Evolutionary conservation across 148 eudicot genomes (phyloP), one percentile per base, ranked within the genome.

Genomic region (Fallopia convolvulus): DNA sequence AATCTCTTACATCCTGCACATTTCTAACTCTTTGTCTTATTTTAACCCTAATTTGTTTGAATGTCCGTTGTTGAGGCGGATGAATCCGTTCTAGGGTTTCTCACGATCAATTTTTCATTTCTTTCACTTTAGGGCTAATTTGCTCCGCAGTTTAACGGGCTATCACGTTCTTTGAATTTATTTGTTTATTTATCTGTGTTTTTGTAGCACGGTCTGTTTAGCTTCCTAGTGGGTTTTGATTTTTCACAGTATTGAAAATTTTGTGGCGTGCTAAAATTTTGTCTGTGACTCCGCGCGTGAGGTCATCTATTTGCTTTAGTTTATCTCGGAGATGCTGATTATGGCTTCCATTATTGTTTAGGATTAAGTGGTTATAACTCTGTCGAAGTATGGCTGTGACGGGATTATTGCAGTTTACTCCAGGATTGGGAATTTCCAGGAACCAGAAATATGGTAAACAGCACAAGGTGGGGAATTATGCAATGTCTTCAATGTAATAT

Each of bases 311-410:
- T 32, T 66, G 9, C 46, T 33, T 33, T 66, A 33, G 44, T 13
- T 66, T 13, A 33, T 66, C 10, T 68, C 21, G 72, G 72, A 36
- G 70, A 68, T 36, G 21, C 8, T 68, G 72, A 68, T 36, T 68
- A 68, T 15, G 72, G 10, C 20, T 33, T 15, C 15, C 46, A 68
- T 39, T 36, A 7, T 36, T 33, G 46, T 68, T 33, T 68, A 68
- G 72, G 46, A 14, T 36, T 15, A 8, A 68, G 44, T 68, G 39
- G 21, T 76, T 72, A n/a, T 0, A n/a, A 33, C 44, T 68, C 9
- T 15, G 8, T 68, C 55, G 52, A 73, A 73, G 75, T 44, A 73
- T 73, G 75, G 75, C 75, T 30, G 36, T 73, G 17, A 12, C 75
- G 32, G 75, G 75, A 9, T 46, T 46, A 46, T n/a, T 73, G 53